Percentiles rank a stretch among this genome's conserved stretches.
phyloP scores from a whole-genome alignment of 768 basidiomycete species.

The Termitomyces sp. region DNA sequence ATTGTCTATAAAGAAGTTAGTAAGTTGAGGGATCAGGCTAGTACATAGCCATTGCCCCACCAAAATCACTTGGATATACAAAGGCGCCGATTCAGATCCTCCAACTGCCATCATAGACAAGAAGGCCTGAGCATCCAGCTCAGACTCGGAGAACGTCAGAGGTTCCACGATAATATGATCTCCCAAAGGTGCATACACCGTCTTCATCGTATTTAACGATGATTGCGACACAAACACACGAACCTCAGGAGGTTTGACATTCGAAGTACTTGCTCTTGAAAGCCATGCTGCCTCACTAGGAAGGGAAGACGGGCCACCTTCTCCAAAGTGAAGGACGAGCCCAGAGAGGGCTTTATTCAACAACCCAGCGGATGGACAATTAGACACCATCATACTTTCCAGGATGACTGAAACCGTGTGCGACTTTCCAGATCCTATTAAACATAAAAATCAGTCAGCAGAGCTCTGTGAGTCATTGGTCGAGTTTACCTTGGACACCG shows the following conservation, averaged over 20 bases:
- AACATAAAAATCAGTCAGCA: neutral
- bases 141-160: conserved; percentile 46
- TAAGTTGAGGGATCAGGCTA: neutral
- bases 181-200: conserved; percentile 49
- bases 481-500: conserved; percentile 57
- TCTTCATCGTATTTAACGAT: conserved; percentile 54
- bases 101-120: conserved; percentile 72
- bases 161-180: conserved; percentile 45
- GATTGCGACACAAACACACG: conserved; percentile 56
- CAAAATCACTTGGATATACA: conserved; percentile 65
- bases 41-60: conserved; percentile 29
- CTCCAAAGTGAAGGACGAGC: conserved; percentile 64
- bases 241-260: conserved; percentile 27
- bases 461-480: neutral
- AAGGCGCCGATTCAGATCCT: conserved; percentile 52
- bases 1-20: conserved; percentile 34
- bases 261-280: conserved; percentile 26
- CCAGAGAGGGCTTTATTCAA: conserved; percentile 52
- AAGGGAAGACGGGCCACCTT: conserved; percentile 49
- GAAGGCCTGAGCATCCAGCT: conserved; percentile 64
- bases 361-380: conserved; percentile 40
- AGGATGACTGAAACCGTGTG: conserved; percentile 65
- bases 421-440: conserved; percentile 61
- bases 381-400: conserved; percentile 64
- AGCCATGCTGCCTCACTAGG: conserved; percentile 69